These are phyloP conservation scores for Pleurotus tuber-regium DNA, from an alignment of 768 basidiomycete species.

Conservation along the genomic window DNA sequence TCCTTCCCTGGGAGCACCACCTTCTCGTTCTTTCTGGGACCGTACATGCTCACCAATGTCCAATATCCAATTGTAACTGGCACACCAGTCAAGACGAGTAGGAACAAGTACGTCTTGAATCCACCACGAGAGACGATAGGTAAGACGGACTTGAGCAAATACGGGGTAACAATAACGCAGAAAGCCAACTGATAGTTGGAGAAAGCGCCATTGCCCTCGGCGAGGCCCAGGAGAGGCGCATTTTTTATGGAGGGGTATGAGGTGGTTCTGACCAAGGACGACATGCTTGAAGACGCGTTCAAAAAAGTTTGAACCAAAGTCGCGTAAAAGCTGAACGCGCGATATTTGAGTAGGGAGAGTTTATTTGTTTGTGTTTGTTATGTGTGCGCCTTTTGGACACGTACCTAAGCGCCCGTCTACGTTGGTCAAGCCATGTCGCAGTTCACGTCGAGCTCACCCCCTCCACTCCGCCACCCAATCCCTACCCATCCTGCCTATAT, in stretches of 20 bases:
- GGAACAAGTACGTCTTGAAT: slow-evolving; percentile 81
- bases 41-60: slow-evolving; percentile 82
- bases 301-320: slow-evolving; percentile 3
- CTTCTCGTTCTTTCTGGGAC: slow-evolving; percentile 80
- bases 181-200: slow-evolving; percentile 77
- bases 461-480: slow-evolving; percentile 83
- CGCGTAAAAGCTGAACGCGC: not conserved
- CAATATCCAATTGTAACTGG: slow-evolving; percentile 88
- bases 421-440: too few species aligned
- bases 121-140: slow-evolving; percentile 84
- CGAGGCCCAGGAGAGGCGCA: slow-evolving; percentile 77
- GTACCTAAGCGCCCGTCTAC: too few species aligned
- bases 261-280: slow-evolving; percentile 55
- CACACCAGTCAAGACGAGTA: slow-evolving; percentile 68
- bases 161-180: slow-evolving; percentile 78
- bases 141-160: slow-evolving; percentile 75
- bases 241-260: slow-evolving; percentile 78
- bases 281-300: slow-evolving; percentile 31
- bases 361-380: slow-evolving; percentile 10
- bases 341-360: slow-evolving; percentile 9
- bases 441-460: slow-evolving; percentile 50
- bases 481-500: slow-evolving; percentile 87
- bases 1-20: slow-evolving; percentile 80
- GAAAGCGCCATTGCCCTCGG: slow-evolving; percentile 85
- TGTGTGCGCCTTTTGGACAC: not conserved